Conservation (phyloP, 139 green algal genomes). For the Chlorella sp. region DNA sequence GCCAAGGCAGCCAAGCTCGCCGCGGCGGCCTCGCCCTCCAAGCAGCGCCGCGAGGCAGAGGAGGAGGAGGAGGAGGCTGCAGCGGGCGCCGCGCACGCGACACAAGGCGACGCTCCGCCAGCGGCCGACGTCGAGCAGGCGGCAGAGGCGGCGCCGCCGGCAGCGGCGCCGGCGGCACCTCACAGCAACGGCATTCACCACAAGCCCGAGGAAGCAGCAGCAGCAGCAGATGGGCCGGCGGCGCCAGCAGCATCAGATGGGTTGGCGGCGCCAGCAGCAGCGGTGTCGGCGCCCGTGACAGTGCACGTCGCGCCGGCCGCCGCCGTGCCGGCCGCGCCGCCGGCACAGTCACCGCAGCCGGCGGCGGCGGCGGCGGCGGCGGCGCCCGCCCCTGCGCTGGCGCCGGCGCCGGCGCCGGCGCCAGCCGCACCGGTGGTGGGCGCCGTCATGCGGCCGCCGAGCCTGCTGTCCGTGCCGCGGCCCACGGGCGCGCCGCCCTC, state of each 20-base stretch:
- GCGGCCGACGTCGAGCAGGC: too few relatives aligned
- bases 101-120: too few relatives aligned
- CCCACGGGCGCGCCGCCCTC: not conserved
- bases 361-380: not conserved
- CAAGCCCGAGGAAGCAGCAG: too few relatives aligned
- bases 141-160: too few relatives aligned
- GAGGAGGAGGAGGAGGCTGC: too few relatives aligned
- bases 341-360: not conserved
- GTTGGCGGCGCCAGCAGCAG: not conserved
- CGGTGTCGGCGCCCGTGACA: not conserved
- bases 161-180: too few relatives aligned
- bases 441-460: not conserved
- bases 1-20: too few relatives aligned
- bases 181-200: too few relatives aligned
- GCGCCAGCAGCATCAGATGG: not conserved
- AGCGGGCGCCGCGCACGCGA: too few relatives aligned
- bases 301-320: too few relatives aligned
- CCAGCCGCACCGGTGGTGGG: not conserved
- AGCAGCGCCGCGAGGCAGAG: too few relatives aligned
- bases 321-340: not conserved
- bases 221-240: not conserved
- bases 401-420: not conserved
- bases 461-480: not conserved
- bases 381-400: not conserved
- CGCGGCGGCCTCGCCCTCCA: too few relatives aligned